Percentiles rank a stretch among this genome's conserved stretches.
phyloP scores from a whole-genome alignment of 106 monocot species.

The Iris macrosiphon region DNA sequence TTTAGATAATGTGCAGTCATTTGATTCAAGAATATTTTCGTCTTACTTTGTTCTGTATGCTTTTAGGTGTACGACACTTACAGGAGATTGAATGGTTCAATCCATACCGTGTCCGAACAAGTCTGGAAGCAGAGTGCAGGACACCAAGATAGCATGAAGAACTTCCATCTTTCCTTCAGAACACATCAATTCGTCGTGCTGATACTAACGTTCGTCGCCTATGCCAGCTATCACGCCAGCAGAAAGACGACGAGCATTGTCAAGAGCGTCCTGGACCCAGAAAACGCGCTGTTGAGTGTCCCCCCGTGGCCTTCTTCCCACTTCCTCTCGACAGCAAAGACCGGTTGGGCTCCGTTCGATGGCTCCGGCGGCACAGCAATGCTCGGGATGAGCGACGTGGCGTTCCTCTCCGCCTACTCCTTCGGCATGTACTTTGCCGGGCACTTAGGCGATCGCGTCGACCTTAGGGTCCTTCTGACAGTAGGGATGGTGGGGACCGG shows the following conservation, averaged over 20 bases:
- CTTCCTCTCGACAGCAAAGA: neutral
- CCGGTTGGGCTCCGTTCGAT: slow-evolving; percentile 75
- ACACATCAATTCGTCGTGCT: slow-evolving; percentile 52
- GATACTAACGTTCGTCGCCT: slow-evolving; percentile 67
- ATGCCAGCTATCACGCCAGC: slow-evolving; percentile 71
- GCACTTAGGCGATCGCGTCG: slow-evolving; percentile 65
- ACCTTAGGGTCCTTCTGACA: slow-evolving; percentile 48
- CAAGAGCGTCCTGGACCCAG: slow-evolving; percentile 67
- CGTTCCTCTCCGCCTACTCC: slow-evolving; percentile 59
- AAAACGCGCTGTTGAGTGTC: slow-evolving; percentile 24
- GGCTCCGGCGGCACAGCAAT: slow-evolving; percentile 31
- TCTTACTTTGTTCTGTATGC: too few relatives aligned
- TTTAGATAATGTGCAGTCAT: too few relatives aligned
- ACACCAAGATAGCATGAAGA: slow-evolving; percentile 8
- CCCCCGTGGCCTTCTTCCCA: slow-evolving; percentile 5
- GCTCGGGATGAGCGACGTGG: slow-evolving; percentile 65
- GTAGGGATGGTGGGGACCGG: slow-evolving; percentile 69
- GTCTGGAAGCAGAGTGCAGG: too few relatives aligned
- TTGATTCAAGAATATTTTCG: too few relatives aligned
- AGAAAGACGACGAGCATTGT: slow-evolving; percentile 88
- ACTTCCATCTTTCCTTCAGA: slow-evolving; percentile 9
- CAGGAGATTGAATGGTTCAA: too few relatives aligned
- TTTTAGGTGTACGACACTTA: too few relatives aligned
- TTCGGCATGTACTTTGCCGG: slow-evolving; percentile 74
- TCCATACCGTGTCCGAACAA: too few relatives aligned